Percentiles rank a stretch among this genome's conserved stretches.
Evolutionary conservation across 352 stramenopile genomes (phyloP).

Genomic region (Phytophthora boehmeriae): DNA sequence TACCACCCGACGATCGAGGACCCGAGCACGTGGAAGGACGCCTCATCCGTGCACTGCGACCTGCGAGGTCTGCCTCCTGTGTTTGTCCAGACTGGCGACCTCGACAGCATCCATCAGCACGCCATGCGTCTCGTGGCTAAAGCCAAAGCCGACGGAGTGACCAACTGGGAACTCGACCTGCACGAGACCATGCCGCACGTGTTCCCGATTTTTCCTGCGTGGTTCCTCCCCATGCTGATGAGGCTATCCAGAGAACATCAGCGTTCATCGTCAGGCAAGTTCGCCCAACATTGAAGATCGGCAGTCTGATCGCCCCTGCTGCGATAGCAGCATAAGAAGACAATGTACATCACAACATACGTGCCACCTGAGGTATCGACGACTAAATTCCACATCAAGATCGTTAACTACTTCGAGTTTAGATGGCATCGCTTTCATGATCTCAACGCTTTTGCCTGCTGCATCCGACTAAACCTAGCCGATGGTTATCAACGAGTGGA

Average conservation of each 20-base stretch:
- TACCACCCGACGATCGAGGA: conserved; percentile 35
- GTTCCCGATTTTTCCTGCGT: conserved; percentile 41
- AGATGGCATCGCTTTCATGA: no score
- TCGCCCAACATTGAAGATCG: conserved; percentile 22
- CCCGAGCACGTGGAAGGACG: conserved; percentile 36
- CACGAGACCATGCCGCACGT: conserved; percentile 45
- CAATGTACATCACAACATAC: conserved; percentile 1
- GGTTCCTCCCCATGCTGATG: conserved; percentile 39
- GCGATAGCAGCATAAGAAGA: conserved; percentile 30
- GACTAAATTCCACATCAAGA: no score
- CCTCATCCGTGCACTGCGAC: conserved; percentile 50
- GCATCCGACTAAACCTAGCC: no score
- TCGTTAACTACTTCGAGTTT: no score
- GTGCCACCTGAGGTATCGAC: no score
- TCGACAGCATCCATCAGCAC: conserved; percentile 44
- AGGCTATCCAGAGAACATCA: conserved; percentile 36
- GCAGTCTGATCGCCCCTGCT: conserved; percentile 16
- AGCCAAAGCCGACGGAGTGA: conserved; percentile 37
- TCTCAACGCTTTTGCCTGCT: no score
- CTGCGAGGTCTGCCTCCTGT: conserved; percentile 41
- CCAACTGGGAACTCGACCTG: conserved; percentile 46
- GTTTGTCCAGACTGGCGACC: conserved; percentile 42
- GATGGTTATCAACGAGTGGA: no score
- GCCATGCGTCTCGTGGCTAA: conserved; percentile 37
- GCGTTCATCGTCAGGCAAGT: conserved; percentile 39